Base-by-base conservation (phyloP, 352 stramenopile genomes). In the Elongisporangium undulatum region DNA sequence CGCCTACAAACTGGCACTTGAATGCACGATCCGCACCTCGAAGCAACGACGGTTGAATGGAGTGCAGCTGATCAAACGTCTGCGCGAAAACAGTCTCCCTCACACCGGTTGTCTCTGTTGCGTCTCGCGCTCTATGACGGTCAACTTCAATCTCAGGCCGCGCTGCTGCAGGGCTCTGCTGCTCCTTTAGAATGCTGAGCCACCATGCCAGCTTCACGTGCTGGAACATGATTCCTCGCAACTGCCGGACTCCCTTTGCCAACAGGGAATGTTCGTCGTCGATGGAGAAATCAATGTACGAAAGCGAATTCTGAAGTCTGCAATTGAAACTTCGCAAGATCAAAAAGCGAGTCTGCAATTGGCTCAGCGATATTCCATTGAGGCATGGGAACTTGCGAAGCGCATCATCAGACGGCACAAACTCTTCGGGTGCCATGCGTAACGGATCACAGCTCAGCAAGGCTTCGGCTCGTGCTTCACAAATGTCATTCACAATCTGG, bases 1-100 rank as follows among this genome's bases (percentile, higher is more conserved):
- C 89, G 2, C 89, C 90, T 3, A 96, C 87, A 52, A 97, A 97
- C 58, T 97, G 83, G 55, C 85, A 95, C 64, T 97, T 96, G 72
- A 97, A 98, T 13, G 94, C 77, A 23, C 94, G 87, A 20, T 96
- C 90, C 2, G 80, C 72, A 1, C 89, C 85, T 20, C 91, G 77
- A 38, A 97, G 62, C 10, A 95, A 68, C 9, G 87, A 90, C n/a
- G 90, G 89, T 58, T 96, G 87, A 17, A 95, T 75, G 3, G 66
- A 52, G 53, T 97, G 89, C 9, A 97, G 67, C 51, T 97, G 90
- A 15, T 87, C 75, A 57, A 96, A 96, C 19, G 72, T 85, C 53
- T 97, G 90, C 3, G 81, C 79, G 67, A 96, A 97, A 1, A 96
- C 87, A 45, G 73, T 88, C 9, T 94, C 83, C 5, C 79, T 80